Conservation (phyloP, 2,329 filamentous ascomycete genomes). For the Fusarium brachygibbosum region DNA sequence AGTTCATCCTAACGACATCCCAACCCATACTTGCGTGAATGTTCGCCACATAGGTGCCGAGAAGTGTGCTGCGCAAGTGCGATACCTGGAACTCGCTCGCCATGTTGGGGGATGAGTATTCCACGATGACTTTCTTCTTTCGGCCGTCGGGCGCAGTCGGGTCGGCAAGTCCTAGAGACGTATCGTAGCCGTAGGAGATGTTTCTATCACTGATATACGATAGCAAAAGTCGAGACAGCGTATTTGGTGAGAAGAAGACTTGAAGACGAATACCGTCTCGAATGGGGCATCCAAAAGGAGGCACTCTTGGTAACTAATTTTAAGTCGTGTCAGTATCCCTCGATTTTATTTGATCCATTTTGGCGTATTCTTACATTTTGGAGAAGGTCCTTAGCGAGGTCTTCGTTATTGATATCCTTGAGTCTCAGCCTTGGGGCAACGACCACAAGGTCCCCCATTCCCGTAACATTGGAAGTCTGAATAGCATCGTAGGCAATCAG, state of each 20-base stretch:
- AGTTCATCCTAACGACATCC: slow-evolving; percentile 78
- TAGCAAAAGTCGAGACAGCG: slow-evolving; percentile 36
- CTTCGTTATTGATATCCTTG: slow-evolving; percentile 19
- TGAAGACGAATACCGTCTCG: slow-evolving; percentile 46
- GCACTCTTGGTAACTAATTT: slow-evolving; percentile 39
- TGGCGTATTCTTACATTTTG: slow-evolving; percentile 27
- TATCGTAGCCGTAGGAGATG: slow-evolving; percentile 42
- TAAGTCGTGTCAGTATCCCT: slow-evolving; percentile 7
- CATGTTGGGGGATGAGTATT: slow-evolving; percentile 82
- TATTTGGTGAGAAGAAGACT: slow-evolving; percentile 42
- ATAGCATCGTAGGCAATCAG: slow-evolving; percentile 47
- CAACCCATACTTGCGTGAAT: slow-evolving; percentile 75
- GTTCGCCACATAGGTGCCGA: slow-evolving; percentile 76
- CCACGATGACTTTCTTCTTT: slow-evolving; percentile 67
- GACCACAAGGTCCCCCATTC: slow-evolving; percentile 46
- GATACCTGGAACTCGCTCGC: slow-evolving; percentile 79
- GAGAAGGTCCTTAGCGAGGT: slow-evolving; percentile 41
- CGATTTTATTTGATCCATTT: background rate
- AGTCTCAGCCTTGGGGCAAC: slow-evolving; percentile 47
- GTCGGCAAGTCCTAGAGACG: slow-evolving; percentile 33
- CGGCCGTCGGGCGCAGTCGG: slow-evolving; percentile 7
- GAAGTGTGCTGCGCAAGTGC: slow-evolving; percentile 78
- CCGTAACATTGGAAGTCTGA: slow-evolving; percentile 45
- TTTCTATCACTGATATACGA: slow-evolving; percentile 44
- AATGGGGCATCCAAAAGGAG: slow-evolving; percentile 43